Evolutionary conservation across 495 filamentous ascomycete genomes (phyloP).

Genomic region (Chaetomium tenue): DNA sequence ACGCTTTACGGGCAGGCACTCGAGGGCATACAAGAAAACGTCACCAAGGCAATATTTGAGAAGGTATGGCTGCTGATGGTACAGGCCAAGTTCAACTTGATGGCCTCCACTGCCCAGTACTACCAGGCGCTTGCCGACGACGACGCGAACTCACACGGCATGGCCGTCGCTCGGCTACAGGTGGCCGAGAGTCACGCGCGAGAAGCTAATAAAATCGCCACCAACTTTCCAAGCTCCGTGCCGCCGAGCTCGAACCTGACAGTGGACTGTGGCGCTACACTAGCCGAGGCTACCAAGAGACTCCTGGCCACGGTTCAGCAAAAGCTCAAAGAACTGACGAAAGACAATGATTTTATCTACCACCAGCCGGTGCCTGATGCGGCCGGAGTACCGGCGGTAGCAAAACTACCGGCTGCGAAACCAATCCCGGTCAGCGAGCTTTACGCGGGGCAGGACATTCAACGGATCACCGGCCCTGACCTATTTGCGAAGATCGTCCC

Average conservation of each 20-base stretch:
- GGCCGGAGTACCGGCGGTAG: slow-evolving; percentile 71
- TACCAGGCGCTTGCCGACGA: slow-evolving; percentile 91
- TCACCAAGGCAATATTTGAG: slow-evolving; percentile 87
- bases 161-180: slow-evolving; percentile 80
- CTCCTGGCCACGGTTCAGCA: slow-evolving; percentile 80
- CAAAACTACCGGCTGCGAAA: slow-evolving; percentile 95
- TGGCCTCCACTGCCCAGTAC: slow-evolving; percentile 85
- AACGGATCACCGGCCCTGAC: slow-evolving; percentile 93
- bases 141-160: slow-evolving; percentile 81
- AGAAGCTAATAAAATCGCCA: slow-evolving; percentile 74
- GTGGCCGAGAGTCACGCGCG: slow-evolving; percentile 71
- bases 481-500: slow-evolving; percentile 97
- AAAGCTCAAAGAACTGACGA: slow-evolving; percentile 67
- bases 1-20: slow-evolving; percentile 83
- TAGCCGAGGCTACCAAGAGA: slow-evolving; percentile 79
- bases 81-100: slow-evolving; percentile 83
- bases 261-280: slow-evolving; percentile 67
- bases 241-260: slow-evolving; percentile 79
- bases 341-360: slow-evolving; percentile 98
- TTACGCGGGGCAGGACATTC: slow-evolving; percentile 95
- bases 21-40: slow-evolving; percentile 90
- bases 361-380: slow-evolving; percentile 88
- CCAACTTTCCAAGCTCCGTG: slow-evolving; percentile 74
- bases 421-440: slow-evolving; percentile 95
- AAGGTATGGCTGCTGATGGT: slow-evolving; percentile 86